Evolutionary conservation across 345 rosid species (phyloP).

Genomic region (Euphorbia pulcherrima): DNA sequence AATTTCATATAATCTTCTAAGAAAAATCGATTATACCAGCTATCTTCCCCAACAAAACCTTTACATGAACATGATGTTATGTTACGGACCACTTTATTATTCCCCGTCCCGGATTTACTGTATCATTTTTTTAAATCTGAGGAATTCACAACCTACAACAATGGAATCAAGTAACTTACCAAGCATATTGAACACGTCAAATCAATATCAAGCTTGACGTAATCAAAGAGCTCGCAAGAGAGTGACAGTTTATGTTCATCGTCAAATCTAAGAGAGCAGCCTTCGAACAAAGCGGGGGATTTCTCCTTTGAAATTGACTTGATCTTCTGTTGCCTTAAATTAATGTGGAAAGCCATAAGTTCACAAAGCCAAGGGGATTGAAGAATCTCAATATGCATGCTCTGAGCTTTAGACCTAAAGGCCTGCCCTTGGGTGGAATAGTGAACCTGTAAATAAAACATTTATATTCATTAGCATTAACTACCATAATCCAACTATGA

Average conservation of each 20-base stretch:
- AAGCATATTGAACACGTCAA: slow-evolving; percentile 90
- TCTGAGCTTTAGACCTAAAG: slow-evolving; percentile 76
- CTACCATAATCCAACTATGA: neutral
- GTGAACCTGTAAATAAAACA: slow-evolving; percentile 53
- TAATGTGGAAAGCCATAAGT: slow-evolving; percentile 87
- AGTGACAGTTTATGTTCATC: slow-evolving; percentile 76
- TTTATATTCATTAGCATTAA: neutral
- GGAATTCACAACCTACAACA: neutral
- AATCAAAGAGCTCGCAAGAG: slow-evolving; percentile 72
- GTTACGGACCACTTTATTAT: too few relatives aligned
- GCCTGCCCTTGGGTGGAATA: slow-evolving; percentile 90
- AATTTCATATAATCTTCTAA: too few relatives aligned
- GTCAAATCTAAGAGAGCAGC: slow-evolving; percentile 49
- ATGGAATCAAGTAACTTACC: slow-evolving; percentile 46
- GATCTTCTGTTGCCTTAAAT: slow-evolving; percentile 54
- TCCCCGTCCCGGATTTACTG: too few relatives aligned
- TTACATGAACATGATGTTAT: too few relatives aligned
- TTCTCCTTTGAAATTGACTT: slow-evolving; percentile 36
- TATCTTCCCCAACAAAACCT: neutral
- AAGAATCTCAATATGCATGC: slow-evolving; percentile 83
- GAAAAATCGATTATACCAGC: too few relatives aligned
- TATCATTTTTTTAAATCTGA: too few relatives aligned
- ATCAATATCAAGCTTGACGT: slow-evolving; percentile 71
- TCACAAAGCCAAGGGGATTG: slow-evolving; percentile 95
- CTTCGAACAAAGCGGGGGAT: slow-evolving; percentile 54